Evolutionary conservation across 805 yeast species (phyloP), one percentile per base, ranked within the genome.

Genomic region (Candida railenensis): DNA sequence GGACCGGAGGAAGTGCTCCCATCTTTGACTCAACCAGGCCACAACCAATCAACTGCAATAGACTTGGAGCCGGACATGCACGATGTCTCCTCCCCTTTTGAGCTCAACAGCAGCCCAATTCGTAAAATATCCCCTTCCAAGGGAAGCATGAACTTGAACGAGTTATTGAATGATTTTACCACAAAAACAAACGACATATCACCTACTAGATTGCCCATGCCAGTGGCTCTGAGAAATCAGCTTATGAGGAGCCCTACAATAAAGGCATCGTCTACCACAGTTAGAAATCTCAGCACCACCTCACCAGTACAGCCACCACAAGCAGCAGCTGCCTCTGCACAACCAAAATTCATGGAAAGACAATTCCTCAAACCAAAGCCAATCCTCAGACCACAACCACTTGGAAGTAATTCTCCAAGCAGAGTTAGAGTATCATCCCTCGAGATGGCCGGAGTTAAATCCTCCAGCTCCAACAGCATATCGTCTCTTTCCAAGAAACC

Each of bases 91-190:
- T 36, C 39, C 4, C 39, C 39, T 4, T 9, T 36, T 20, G 39
- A 36, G 39, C 39, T 40, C 43, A 40, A 40, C 43, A 40, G 43
- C 30, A 57, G 59, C 43, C 65, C 66, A n/a, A 37, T 50, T 5
- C 51, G 57, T n/a, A 57, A 53, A 33, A 71, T 72, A 3, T 69
- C 74, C 1, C 77, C 77, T 0, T 71, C 76, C 5, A 71, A 66
- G 47, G 66, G 67, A 37, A 66, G 69, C 4, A 62, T 62, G 63
- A 66, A 71, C 47, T 61, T 72, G 45, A 63, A 68, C 48, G 56
- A 55, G 37, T 47, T 70, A 22, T 51, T 71, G 37, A 58, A 53
- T 42, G 60, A 53, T 16, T 36, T 36, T 19, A 36, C 39, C 20
- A 19, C 39, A 20, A 16, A 19, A 15, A 40, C 37, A 7, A 22